phyloP scores from a whole-genome alignment of 257 asterid species.

The Nicotiana noctiflora region DNA sequence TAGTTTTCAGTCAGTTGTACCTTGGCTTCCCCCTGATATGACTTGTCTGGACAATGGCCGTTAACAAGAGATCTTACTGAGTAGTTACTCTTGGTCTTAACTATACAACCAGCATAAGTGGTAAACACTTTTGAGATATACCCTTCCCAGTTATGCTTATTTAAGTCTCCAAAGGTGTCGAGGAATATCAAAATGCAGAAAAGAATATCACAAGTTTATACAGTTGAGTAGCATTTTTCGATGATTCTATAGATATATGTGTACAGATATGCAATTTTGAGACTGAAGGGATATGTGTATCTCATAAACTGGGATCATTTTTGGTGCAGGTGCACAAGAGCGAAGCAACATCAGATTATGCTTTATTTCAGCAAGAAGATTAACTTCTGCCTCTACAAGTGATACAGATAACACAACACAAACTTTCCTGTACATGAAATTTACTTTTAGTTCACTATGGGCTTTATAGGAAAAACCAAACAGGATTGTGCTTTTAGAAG shows the following conservation, averaged over 20 bases:
- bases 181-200: background rate
- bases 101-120: background rate
- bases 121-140: background rate
- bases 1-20: background rate
- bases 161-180: background rate
- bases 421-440: slow-evolving; percentile 1
- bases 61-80: background rate
- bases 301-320: background rate
- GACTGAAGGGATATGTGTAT: background rate
- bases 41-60: background rate
- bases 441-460: background rate
- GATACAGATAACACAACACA: background rate
- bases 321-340: slow-evolving; percentile 63
- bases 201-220: background rate
- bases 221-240: background rate
- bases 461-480: background rate
- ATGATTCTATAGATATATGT: background rate
- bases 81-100: background rate
- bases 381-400: slow-evolving; percentile 9
- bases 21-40: background rate
- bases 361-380: slow-evolving; percentile 11
- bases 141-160: background rate
- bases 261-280: background rate
- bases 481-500: background rate
- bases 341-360: slow-evolving; percentile 63